phyloP scores from a whole-genome alignment of 805 yeast genomes.

The Candida germanica region DNA sequence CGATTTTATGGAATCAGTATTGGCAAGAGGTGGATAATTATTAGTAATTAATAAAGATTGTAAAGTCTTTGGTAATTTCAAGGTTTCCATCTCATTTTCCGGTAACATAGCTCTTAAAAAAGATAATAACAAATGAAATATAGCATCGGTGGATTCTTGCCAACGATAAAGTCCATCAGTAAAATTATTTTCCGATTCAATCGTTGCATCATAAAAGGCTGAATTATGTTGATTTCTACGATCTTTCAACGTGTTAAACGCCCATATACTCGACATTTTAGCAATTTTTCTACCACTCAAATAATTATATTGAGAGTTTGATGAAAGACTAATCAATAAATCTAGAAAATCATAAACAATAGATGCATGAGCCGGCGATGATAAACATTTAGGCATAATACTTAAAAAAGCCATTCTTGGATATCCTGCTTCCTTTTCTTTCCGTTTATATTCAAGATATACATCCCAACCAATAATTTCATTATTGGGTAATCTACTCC shows the following conservation, averaged over 20 bases:
- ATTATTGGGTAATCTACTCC: slow-evolving; percentile 80
- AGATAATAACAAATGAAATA: slow-evolving; percentile 74
- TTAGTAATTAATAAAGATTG: slow-evolving; percentile 62
- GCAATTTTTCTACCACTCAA: slow-evolving; percentile 78
- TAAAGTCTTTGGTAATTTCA: slow-evolving; percentile 62
- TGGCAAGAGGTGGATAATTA: slow-evolving; percentile 69
- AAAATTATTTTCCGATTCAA: slow-evolving; percentile 39
- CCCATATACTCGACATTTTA: slow-evolving; percentile 86
- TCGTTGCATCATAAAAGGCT: slow-evolving; percentile 38
- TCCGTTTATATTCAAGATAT: slow-evolving; percentile 62
- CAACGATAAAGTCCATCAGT: slow-evolving; percentile 72
- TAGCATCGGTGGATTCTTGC: slow-evolving; percentile 81
- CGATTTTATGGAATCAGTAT: slow-evolving; percentile 31
- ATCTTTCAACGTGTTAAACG: slow-evolving; percentile 42
- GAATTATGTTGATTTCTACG: slow-evolving; percentile 17
- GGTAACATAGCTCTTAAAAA: slow-evolving; percentile 78
- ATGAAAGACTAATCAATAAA: slow-evolving; percentile 68
- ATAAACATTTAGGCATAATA: slow-evolving; percentile 79
- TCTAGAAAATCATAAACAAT: slow-evolving; percentile 87
- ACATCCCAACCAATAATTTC: slow-evolving; percentile 87
- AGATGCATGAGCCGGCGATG: slow-evolving; percentile 84
- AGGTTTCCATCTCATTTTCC: slow-evolving; percentile 54
- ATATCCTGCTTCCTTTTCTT: slow-evolving; percentile 62
- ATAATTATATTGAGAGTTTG: slow-evolving; percentile 75
- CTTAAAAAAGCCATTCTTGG: slow-evolving; percentile 74